Evolutionary conservation across 345 rosid genomes (phyloP).

Genomic region (Eucalyptus virginea): DNA sequence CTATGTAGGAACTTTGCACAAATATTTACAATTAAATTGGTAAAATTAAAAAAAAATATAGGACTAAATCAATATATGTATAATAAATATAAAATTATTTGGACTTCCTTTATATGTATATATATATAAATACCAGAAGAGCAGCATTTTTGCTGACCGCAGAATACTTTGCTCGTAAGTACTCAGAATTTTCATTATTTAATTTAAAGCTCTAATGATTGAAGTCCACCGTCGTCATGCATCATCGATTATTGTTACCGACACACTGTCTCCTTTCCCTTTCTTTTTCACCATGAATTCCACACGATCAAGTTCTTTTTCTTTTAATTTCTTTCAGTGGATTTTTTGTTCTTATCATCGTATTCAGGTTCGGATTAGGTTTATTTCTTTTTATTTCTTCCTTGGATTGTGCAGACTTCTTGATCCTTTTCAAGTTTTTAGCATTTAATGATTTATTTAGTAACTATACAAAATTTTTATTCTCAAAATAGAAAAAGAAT

Average conservation of each 20-base stretch:
- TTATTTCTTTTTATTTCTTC: neutral
- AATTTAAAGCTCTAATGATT: neutral
- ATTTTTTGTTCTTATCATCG: too few species aligned
- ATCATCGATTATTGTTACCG: neutral
- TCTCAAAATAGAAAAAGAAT: too few species aligned
- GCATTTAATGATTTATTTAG: rapidly evolving
- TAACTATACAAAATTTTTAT: too few species aligned
- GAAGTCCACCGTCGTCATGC: neutral
- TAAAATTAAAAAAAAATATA: rapidly evolving
- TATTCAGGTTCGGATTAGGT: neutral
- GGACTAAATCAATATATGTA: rapidly evolving
- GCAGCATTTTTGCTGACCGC: too few species aligned
- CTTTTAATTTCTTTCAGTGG: too few species aligned
- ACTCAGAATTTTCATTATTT: neutral
- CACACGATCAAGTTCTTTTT: neutral
- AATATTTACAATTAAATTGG: neutral
- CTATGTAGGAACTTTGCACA: too few species aligned
- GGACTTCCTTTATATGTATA: too few species aligned
- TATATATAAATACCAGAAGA: too few species aligned
- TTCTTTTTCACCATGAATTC: neutral
- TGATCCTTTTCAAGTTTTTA: neutral
- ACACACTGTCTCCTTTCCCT: neutral
- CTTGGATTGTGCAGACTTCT: too few species aligned
- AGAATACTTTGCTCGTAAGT: neutral
- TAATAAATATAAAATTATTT: too few species aligned